Percentiles rank a stretch among this genome's conserved stretches.
These are phyloP conservation scores for Sarocladium brachiariae DNA, from an alignment of 2,329 filamentous ascomycete genomes.

Conservation along the genomic window DNA sequence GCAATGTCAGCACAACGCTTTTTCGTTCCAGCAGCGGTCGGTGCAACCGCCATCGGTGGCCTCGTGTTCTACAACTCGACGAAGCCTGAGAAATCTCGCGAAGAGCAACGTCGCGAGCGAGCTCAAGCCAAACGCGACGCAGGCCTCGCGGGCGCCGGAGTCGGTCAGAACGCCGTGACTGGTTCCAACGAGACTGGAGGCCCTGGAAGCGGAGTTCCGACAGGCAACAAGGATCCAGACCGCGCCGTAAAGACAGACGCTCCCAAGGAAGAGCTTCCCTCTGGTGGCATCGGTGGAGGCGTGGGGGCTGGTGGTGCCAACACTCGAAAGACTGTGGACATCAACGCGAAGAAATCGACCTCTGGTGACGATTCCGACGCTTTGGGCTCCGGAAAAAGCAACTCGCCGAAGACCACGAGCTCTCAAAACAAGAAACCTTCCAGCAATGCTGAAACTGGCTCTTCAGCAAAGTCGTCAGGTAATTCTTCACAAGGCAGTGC, in stretches of 20 bases:
- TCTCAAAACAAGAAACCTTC: background rate
- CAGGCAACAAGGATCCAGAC: conserved; percentile 13
- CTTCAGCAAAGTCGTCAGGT: conserved; percentile 2
- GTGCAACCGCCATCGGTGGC: conserved; percentile 18
- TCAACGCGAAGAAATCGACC: conserved; percentile 14
- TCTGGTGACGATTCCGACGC: background rate
- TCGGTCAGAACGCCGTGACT: conserved; percentile 23
- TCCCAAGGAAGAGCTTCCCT: conserved; percentile 24
- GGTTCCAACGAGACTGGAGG: conserved; percentile 24
- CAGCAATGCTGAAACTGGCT: background rate
- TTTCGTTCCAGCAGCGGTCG: conserved; percentile 12
- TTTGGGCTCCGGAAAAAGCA: background rate
- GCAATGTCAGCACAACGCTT: conserved; percentile 7
- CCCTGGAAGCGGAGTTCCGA: conserved; percentile 13
- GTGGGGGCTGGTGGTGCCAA: conserved; percentile 22
- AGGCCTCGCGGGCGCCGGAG: conserved; percentile 24
- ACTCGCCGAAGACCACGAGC: background rate
- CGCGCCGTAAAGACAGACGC: conserved; percentile 15
- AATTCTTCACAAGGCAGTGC: too few relatives aligned
- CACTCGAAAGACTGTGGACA: conserved; percentile 21
- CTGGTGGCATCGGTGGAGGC: conserved; percentile 26
- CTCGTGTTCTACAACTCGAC: conserved; percentile 17
- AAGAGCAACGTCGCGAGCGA: conserved; percentile 14
- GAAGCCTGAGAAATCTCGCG: conserved; percentile 12
- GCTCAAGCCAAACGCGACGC: conserved; percentile 24